Evolutionary conservation across 805 yeast species (phyloP).

Genomic region (Priceomyces fermenticarens): DNA sequence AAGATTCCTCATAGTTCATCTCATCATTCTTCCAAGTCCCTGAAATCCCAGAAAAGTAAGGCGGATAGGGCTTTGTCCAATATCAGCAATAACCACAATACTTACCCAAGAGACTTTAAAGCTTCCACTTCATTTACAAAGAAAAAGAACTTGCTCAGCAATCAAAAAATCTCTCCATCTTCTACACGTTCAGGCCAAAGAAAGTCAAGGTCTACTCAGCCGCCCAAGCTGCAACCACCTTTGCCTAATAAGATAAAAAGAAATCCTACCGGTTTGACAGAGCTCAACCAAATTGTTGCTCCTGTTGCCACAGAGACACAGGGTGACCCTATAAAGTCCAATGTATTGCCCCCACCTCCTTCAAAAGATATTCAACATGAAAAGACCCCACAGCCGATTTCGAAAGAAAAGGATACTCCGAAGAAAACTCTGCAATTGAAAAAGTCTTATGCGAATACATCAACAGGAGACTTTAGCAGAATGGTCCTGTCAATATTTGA

Average conservation of each 20-base stretch:
- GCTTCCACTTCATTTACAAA: constrained; percentile 40
- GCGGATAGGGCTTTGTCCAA: constrained; percentile 21
- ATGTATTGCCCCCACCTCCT: not conserved
- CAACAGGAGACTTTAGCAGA: constrained; percentile 27
- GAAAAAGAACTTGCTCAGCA: constrained; percentile 22
- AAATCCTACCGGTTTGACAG: constrained; percentile 15
- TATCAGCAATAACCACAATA: constrained; percentile 26
- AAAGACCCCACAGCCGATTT: not conserved
- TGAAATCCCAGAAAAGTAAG: constrained; percentile 3
- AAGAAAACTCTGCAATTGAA: constrained; percentile 6
- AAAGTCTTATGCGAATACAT: constrained; percentile 16
- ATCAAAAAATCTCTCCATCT: constrained; percentile 20
- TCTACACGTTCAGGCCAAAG: constrained; percentile 15
- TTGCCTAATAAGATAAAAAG: constrained; percentile 16
- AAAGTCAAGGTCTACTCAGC: constrained; percentile 8
- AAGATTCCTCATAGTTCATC: constrained; percentile 18
- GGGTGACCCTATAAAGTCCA: not conserved
- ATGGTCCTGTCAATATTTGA: constrained; percentile 32
- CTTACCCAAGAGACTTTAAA: constrained; percentile 21
- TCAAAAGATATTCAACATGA: not conserved
- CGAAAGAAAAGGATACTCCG: not conserved
- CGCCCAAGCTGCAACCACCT: constrained; percentile 12
- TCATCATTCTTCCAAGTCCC: constrained; percentile 17
- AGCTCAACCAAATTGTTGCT: constrained; percentile 9
- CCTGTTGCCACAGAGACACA: not conserved